phyloP scores from a whole-genome alignment of 2,329 filamentous ascomycete genomes.

The Neonectria faginata region DNA sequence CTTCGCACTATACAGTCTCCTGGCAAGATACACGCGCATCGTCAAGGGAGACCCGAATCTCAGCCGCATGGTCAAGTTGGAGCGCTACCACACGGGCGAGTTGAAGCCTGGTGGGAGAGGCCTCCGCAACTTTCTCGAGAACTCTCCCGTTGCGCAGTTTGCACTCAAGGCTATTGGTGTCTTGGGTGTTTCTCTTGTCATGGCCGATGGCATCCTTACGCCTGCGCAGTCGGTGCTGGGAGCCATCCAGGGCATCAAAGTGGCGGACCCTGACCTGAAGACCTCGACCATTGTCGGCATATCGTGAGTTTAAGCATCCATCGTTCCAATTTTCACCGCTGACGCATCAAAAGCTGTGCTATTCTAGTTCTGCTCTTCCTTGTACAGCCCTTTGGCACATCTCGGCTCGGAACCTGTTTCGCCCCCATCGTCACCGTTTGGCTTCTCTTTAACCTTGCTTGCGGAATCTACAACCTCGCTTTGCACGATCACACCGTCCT shows the following conservation, averaged over 20 bases:
- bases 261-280: slow-evolving; percentile 66
- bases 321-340: neutral
- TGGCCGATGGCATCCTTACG: slow-evolving; percentile 72
- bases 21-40: slow-evolving; percentile 69
- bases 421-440: slow-evolving; percentile 76
- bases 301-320: slow-evolving; percentile 51
- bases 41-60: slow-evolving; percentile 65
- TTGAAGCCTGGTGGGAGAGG: slow-evolving; percentile 61
- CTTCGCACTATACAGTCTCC: slow-evolving; percentile 73
- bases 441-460: slow-evolving; percentile 70
- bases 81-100: slow-evolving; percentile 67
- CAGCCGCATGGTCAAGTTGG: slow-evolving; percentile 63
- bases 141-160: slow-evolving; percentile 55
- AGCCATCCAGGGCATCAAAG: slow-evolving; percentile 71
- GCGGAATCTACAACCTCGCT: slow-evolving; percentile 72
- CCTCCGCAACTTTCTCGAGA: slow-evolving; percentile 68
- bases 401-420: slow-evolving; percentile 69
- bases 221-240: slow-evolving; percentile 77
- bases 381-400: slow-evolving; percentile 72
- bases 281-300: slow-evolving; percentile 69
- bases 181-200: slow-evolving; percentile 73
- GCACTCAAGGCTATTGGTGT: slow-evolving; percentile 72
- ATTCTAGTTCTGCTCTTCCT: slow-evolving; percentile 72
- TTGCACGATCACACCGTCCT: slow-evolving; percentile 63
- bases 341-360: slow-evolving; percentile 43